Evolutionary conservation across 768 basidiomycete species (phyloP).

Genomic region (Russula olivacea): DNA sequence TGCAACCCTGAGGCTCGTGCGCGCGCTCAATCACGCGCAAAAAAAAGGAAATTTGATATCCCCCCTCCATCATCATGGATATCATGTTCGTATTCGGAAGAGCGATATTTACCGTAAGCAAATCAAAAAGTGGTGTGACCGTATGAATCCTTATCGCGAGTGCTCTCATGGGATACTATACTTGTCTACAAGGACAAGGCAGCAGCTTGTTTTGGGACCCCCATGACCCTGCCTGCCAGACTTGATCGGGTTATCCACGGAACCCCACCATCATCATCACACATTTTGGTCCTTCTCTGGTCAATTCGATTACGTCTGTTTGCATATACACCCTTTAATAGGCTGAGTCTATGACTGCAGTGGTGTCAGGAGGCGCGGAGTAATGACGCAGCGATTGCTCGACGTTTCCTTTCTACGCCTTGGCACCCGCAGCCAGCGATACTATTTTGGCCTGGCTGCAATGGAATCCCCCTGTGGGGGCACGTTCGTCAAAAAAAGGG

Average conservation of each 20-base stretch:
- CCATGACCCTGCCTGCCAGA: neutral
- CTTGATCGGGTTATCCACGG: conserved; percentile 7
- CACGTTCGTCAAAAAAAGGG: neutral
- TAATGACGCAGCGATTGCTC: conserved; percentile 13
- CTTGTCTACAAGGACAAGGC: neutral
- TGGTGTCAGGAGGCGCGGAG: neutral
- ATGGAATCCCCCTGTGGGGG: neutral
- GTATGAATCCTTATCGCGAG: conserved; percentile 11
- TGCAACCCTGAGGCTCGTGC: neutral
- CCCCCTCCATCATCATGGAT: no score
- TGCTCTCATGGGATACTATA: conserved; percentile 2
- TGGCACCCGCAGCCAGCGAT: neutral
- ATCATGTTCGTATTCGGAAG: no score
- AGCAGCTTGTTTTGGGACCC: neutral
- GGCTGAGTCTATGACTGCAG: neutral
- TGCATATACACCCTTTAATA: neutral
- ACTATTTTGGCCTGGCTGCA: conserved; percentile 2
- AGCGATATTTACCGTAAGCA: no score
- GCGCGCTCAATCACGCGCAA: neutral
- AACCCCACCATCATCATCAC: neutral
- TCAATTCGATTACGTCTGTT: conserved; percentile 11
- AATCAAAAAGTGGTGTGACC: neutral
- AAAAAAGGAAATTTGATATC: neutral
- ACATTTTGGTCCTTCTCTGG: neutral
- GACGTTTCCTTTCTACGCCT: no score